Evolutionary conservation across 2,329 filamentous ascomycete genomes (phyloP).

Genomic region (Ophiostoma sp.): DNA sequence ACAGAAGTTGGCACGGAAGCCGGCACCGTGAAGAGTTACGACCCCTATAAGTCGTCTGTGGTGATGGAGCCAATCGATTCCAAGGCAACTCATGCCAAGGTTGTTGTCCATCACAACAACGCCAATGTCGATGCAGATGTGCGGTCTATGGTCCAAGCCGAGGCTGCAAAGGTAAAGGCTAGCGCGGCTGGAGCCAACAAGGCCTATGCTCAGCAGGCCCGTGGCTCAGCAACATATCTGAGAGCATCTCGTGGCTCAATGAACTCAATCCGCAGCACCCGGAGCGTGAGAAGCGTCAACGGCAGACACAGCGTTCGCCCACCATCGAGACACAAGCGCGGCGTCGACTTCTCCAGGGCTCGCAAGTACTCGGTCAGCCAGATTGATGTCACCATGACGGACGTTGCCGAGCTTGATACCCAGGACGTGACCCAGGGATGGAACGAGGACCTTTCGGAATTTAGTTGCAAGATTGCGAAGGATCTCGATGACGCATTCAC

Average conservation of each 20-base stretch:
- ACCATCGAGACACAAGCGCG: slow-evolving; percentile 46
- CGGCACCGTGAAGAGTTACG: slow-evolving; percentile 62
- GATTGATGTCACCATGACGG: slow-evolving; percentile 17
- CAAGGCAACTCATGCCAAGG: slow-evolving; percentile 58
- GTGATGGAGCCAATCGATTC: slow-evolving; percentile 38
- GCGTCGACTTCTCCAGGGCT: slow-evolving; percentile 51
- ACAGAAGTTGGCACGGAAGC: slow-evolving; percentile 37
- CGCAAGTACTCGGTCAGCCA: slow-evolving; percentile 36
- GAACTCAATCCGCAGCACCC: slow-evolving; percentile 46
- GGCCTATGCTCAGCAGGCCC: slow-evolving; percentile 33
- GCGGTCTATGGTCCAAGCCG: slow-evolving; percentile 32
- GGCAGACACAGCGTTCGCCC: slow-evolving; percentile 42
- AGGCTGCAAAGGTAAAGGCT: slow-evolving; percentile 21
- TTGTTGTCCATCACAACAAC: slow-evolving; percentile 59
- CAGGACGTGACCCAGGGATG: slow-evolving; percentile 34
- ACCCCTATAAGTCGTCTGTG: slow-evolving; percentile 72
- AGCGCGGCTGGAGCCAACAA: slow-evolving; percentile 19
- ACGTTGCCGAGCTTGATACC: slow-evolving; percentile 11
- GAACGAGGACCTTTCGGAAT: slow-evolving; percentile 74
- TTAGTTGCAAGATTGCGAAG: slow-evolving; percentile 79
- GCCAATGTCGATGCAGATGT: slow-evolving; percentile 34
- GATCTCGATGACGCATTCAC: slow-evolving; percentile 93
- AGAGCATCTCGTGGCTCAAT: slow-evolving; percentile 41
- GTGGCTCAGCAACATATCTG: slow-evolving; percentile 31
- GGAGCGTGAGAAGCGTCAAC: slow-evolving; percentile 24